Percentiles rank a stretch among this genome's conserved stretches.
Evolutionary conservation across 305 asterid genomes (phyloP).

Genomic region (Fraxinus baroniana): DNA sequence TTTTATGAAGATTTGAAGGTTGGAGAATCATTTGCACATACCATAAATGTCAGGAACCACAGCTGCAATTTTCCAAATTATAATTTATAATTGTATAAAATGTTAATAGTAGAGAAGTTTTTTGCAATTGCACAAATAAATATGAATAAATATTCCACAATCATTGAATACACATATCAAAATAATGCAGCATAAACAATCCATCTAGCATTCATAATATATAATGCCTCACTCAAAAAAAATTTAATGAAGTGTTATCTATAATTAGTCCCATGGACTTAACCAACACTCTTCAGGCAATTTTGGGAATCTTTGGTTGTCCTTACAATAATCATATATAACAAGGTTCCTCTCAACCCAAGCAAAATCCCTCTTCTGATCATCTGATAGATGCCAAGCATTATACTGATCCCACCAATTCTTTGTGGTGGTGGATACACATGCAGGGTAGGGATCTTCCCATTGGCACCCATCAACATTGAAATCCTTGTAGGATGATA

Average conservation of each 20-base stretch:
- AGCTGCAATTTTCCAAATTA: no score
- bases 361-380: constrained; percentile 60
- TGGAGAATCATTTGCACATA: not conserved
- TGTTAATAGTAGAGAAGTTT: not conserved
- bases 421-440: constrained; percentile 72
- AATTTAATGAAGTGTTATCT: not conserved
- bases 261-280: not conserved
- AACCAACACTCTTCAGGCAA: constrained; percentile 83
- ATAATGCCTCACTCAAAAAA: not conserved
- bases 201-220: not conserved
- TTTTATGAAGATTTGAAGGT: not conserved
- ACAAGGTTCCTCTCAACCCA: constrained; percentile 95
- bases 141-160: no score
- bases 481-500: constrained; percentile 75
- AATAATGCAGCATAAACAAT: not conserved
- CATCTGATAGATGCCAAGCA: constrained; percentile 73
- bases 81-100: not conserved
- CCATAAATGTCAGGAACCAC: not conserved
- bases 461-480: constrained; percentile 75
- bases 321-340: constrained; percentile 78
- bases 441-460: constrained; percentile 84
- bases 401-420: constrained; percentile 88
- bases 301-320: constrained; percentile 43
- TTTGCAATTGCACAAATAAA: not conserved
- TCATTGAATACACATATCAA: not conserved